Evolutionary conservation across 2,329 filamentous ascomycete species (phyloP).

Genomic region (Thermoascus crustaceus): DNA sequence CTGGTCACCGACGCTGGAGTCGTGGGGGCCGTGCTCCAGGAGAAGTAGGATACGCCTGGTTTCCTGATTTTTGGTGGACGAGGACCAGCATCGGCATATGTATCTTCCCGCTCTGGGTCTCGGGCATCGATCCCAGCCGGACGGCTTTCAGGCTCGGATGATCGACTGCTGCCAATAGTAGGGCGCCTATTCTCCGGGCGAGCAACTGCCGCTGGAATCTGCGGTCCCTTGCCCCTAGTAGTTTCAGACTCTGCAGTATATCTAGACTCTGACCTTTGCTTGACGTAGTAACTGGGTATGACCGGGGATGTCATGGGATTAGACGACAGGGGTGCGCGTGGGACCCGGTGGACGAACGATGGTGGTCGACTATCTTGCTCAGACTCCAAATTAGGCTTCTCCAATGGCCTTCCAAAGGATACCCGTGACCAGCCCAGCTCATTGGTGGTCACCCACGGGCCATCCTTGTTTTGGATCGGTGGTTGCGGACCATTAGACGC

Average conservation of each 20-base stretch:
- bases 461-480: no score
- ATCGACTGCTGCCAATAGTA: not conserved
- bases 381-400: not conserved
- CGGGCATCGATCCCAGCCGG: no score
- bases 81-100: not conserved
- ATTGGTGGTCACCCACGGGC: not conserved
- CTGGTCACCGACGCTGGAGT: not conserved
- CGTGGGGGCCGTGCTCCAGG: not conserved
- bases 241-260: not conserved
- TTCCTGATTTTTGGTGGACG: conserved; percentile 5
- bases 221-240: not conserved
- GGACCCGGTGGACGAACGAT: not conserved
- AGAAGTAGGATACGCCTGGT: conserved; percentile 2
- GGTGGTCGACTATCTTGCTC: not conserved
- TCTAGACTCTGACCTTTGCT: not conserved
- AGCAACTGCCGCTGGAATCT: not conserved
- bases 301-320: not conserved
- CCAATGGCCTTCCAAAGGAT: not conserved
- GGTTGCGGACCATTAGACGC: no score
- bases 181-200: not conserved
- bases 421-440: not conserved
- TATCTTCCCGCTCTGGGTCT: not conserved
- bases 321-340: not conserved
- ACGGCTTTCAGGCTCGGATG: not conserved
- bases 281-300: not conserved